A percentile compares a stretch with the other conserved stretches of the same genome.
Conservation (phyloP, 306 rosid species). For the Phaseolus lunatus region DNA sequence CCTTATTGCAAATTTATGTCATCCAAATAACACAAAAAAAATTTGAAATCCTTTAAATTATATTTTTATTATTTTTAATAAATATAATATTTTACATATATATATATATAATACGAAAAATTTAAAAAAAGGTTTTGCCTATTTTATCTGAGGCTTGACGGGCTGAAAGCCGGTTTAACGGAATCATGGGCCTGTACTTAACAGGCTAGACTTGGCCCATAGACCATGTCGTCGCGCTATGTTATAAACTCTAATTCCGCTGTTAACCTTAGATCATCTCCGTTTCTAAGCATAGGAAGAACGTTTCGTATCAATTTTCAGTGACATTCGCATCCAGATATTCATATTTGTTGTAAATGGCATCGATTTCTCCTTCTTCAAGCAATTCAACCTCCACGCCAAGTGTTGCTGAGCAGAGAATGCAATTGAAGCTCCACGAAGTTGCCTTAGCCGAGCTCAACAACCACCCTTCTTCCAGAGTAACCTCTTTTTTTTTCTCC, state of each 20-base stretch:
- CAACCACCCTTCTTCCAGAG: slow-evolving; percentile 66
- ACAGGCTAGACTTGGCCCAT: background rate
- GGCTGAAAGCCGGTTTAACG: too few relatives aligned
- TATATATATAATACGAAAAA: too few relatives aligned
- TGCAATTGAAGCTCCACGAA: slow-evolving; percentile 65
- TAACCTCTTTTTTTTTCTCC: slow-evolving; percentile 18
- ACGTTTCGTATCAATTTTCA: background rate
- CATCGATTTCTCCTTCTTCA: slow-evolving; percentile 23
- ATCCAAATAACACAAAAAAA: too few relatives aligned
- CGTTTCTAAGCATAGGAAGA: background rate
- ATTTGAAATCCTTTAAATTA: too few relatives aligned
- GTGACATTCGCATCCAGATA: background rate
- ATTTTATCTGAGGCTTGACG: too few relatives aligned
- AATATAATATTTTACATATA: too few relatives aligned
- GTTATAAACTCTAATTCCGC: background rate
- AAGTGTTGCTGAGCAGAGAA: slow-evolving; percentile 35
- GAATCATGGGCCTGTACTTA: too few relatives aligned
- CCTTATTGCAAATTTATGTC: too few relatives aligned
- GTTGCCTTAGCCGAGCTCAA: slow-evolving; percentile 80
- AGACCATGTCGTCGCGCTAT: background rate
- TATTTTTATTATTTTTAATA: too few relatives aligned
- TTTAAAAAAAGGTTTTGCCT: too few relatives aligned
- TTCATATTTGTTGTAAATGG: background rate
- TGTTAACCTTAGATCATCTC: background rate
- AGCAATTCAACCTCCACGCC: background rate